phyloP scores from a whole-genome alignment of 306 rosid species.

The Delonix regia region DNA sequence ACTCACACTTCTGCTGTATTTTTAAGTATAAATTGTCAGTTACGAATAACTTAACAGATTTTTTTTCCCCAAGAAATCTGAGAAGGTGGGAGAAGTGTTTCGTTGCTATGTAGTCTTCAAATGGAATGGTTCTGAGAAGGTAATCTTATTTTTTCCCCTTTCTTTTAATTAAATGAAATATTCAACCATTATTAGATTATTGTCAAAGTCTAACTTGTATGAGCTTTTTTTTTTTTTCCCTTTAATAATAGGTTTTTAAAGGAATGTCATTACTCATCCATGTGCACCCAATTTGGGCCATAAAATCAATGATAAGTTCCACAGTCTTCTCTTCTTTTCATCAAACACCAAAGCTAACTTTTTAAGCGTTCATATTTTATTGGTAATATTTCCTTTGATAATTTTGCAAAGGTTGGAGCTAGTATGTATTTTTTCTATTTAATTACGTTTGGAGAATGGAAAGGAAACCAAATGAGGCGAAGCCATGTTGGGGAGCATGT shows the following conservation, averaged over 20 bases:
- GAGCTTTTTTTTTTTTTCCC: constrained; percentile 1
- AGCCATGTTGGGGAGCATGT: constrained; percentile 62
- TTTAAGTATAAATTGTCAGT: background rate
- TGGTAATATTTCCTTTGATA: constrained; percentile 22
- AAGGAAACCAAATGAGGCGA: constrained; percentile 37
- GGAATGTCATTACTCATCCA: constrained; percentile 59
- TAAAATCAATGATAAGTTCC: constrained; percentile 62
- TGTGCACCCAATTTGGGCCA: constrained; percentile 61
- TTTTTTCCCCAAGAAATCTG: background rate
- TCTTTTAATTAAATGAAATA: background rate
- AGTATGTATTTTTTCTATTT: constrained; percentile 26
- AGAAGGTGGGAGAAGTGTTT: background rate
- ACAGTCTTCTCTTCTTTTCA: constrained; percentile 48
- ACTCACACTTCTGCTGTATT: background rate
- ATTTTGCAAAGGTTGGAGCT: constrained; percentile 33
- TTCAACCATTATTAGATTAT: constrained; percentile 37
- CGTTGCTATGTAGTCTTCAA: background rate
- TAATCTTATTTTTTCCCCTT: constrained; percentile 1
- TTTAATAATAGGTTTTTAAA: constrained; percentile 41
- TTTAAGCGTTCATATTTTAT: constrained; percentile 43
- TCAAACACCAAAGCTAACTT: constrained; percentile 44
- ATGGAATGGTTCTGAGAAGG: constrained; percentile 12
- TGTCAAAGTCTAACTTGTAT: constrained; percentile 28
- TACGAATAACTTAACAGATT: background rate
- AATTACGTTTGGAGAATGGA: constrained; percentile 17